Conservation (phyloP, 2,329 filamentous ascomycete species). For the Xylaria sp. region DNA sequence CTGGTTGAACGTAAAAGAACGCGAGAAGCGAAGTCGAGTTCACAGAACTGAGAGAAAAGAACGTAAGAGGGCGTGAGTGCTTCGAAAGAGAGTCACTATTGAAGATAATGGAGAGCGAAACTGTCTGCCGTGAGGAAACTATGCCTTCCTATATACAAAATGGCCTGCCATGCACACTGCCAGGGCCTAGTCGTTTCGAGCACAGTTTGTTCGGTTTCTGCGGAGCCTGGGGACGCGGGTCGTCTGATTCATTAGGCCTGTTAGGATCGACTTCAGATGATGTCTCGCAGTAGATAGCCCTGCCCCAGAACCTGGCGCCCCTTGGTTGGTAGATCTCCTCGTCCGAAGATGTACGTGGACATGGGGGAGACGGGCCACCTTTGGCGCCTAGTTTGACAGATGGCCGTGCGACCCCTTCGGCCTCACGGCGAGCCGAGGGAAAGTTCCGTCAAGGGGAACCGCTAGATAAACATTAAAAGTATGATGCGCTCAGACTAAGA, state of each 20-base stretch:
- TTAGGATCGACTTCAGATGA: slow-evolving; percentile 33
- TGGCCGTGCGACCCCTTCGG: slow-evolving; percentile 13
- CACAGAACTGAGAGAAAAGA: slow-evolving; percentile 44
- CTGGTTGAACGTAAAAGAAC: slow-evolving; percentile 37
- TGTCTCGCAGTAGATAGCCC: slow-evolving; percentile 33
- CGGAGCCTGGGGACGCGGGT: slow-evolving; percentile 15
- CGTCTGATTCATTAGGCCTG: slow-evolving; percentile 16
- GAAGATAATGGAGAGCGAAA: slow-evolving; percentile 34
- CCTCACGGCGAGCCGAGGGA: slow-evolving; percentile 16
- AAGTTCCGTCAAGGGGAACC: slow-evolving; percentile 5
- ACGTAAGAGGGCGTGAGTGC: slow-evolving; percentile 32
- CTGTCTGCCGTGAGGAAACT: slow-evolving; percentile 6
- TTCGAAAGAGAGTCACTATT: slow-evolving; percentile 37
- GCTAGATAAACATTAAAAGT: slow-evolving; percentile 4
- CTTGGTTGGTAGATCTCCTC: slow-evolving; percentile 37
- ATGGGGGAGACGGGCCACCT: slow-evolving; percentile 11
- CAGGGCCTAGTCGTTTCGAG: slow-evolving; percentile 15
- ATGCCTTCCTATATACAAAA: slow-evolving; percentile 35
- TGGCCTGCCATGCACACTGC: neutral
- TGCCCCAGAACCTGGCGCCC: slow-evolving; percentile 14
- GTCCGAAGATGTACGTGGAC: slow-evolving; percentile 30
- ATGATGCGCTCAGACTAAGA: slow-evolving; percentile 3
- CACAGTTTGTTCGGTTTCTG: slow-evolving; percentile 21
- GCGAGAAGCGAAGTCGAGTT: slow-evolving; percentile 37
- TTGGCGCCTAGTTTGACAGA: slow-evolving; percentile 10